These are phyloP conservation scores for Myxozyma monticola DNA, from an alignment of 805 yeast genomes.

Conservation along the genomic window DNA sequence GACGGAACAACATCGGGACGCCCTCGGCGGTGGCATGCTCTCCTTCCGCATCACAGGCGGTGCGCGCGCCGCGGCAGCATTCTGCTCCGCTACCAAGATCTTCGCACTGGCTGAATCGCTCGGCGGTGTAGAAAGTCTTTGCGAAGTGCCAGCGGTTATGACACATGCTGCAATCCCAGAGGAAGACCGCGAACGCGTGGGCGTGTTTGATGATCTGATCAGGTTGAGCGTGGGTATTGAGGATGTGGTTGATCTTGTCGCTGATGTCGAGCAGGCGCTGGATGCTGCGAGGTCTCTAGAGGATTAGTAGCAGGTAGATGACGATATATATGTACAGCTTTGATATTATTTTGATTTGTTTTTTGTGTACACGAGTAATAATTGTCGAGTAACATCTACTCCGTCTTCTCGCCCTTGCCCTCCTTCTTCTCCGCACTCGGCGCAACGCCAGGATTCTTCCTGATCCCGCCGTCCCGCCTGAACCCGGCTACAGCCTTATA, in stretches of 20 bases:
- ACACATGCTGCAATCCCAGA: constrained; percentile 88
- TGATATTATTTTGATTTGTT: not conserved
- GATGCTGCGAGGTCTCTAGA: constrained; percentile 37
- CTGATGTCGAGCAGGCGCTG: constrained; percentile 71
- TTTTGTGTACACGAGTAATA: not conserved
- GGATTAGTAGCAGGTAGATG: not conserved
- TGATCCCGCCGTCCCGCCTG: constrained; percentile 27
- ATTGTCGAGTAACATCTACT: too few species aligned
- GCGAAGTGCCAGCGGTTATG: constrained; percentile 89
- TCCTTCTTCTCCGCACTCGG: too few species aligned
- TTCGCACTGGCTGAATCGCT: constrained; percentile 87
- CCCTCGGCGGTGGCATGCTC: constrained; percentile 89
- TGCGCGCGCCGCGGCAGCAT: constrained; percentile 68
- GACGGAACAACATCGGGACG: constrained; percentile 72
- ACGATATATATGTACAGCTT: too few species aligned
- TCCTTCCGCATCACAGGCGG: constrained; percentile 86
- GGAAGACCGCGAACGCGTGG: constrained; percentile 68
- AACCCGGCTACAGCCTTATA: constrained; percentile 13
- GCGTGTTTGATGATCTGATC: constrained; percentile 78
- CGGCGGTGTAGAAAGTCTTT: constrained; percentile 83
- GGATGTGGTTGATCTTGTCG: constrained; percentile 72
- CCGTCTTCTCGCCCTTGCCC: too few species aligned
- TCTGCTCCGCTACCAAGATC: constrained; percentile 70
- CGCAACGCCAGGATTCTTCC: constrained; percentile 10
- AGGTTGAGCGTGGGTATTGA: constrained; percentile 87